phyloP scores from a whole-genome alignment of 2,329 filamentous ascomycete species.

The Cercospora zeae-maydis region DNA sequence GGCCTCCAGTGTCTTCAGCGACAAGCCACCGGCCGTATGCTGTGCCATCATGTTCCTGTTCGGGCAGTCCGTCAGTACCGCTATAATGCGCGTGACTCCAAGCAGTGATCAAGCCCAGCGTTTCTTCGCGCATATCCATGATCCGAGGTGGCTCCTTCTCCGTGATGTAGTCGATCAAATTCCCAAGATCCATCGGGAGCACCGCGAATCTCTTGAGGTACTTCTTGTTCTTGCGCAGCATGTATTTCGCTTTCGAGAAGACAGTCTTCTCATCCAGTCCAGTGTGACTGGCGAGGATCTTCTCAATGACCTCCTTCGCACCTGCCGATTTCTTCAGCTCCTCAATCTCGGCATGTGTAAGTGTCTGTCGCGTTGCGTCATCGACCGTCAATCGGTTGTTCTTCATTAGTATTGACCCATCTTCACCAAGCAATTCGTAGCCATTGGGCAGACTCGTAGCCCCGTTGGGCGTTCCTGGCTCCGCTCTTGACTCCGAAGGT shows the following conservation, averaged over 20 bases:
- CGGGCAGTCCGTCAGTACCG: constrained; percentile 36
- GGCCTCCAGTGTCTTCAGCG: constrained; percentile 80
- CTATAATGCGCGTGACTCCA: constrained; percentile 86
- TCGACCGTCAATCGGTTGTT: constrained; percentile 63
- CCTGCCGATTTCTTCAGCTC: constrained; percentile 66
- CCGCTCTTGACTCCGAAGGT: constrained; percentile 36
- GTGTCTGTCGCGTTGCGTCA: constrained; percentile 65
- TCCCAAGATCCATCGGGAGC: constrained; percentile 74
- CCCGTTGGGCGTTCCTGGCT: constrained; percentile 25
- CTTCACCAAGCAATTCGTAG: constrained; percentile 48
- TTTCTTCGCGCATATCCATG: constrained; percentile 82
- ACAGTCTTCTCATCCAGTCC: constrained; percentile 90
- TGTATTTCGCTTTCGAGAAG: constrained; percentile 94
- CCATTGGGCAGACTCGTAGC: constrained; percentile 34
- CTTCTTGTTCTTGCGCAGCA: constrained; percentile 87
- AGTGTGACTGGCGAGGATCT: constrained; percentile 83
- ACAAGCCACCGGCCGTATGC: constrained; percentile 69
- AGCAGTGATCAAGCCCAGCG: constrained; percentile 73
- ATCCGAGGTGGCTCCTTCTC: constrained; percentile 78
- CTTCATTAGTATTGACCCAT: constrained; percentile 52
- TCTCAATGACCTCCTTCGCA: constrained; percentile 87
- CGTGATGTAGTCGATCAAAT: constrained; percentile 70
- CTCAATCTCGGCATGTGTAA: constrained; percentile 70
- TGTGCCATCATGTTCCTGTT: constrained; percentile 20
- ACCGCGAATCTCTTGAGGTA: constrained; percentile 86